A percentile compares a stretch with the other conserved stretches of the same genome.
phyloP scores from a whole-genome alignment of 2,329 filamentous ascomycete genomes.

The Diplodia mutila region DNA sequence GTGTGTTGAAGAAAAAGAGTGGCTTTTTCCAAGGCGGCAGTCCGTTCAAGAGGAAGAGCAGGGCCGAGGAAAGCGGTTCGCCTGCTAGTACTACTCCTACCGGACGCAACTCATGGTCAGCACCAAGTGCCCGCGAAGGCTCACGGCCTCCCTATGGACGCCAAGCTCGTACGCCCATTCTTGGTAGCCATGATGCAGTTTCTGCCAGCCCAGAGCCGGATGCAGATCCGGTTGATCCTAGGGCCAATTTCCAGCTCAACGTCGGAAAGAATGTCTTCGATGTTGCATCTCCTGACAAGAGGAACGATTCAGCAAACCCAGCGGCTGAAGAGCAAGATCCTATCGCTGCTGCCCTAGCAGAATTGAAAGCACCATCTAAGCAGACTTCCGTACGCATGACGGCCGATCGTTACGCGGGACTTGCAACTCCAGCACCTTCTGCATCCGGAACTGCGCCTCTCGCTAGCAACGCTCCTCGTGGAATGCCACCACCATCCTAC shows the following conservation, averaged over 20 bases:
- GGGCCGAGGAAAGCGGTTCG: slow-evolving; percentile 69
- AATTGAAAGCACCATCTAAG: slow-evolving; percentile 86
- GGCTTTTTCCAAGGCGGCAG: slow-evolving; percentile 93
- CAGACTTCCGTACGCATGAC: slow-evolving; percentile 81
- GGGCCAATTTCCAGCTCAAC: slow-evolving; percentile 90
- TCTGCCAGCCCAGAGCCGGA: slow-evolving; percentile 42
- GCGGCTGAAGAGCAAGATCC: slow-evolving; percentile 71
- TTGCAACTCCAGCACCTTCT: slow-evolving; percentile 57
- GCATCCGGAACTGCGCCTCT: slow-evolving; percentile 31
- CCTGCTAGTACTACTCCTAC: slow-evolving; percentile 46
- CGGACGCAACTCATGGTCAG: slow-evolving; percentile 59
- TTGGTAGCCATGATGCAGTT: slow-evolving; percentile 31
- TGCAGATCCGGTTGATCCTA: slow-evolving; percentile 82
- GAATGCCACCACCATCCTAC: slow-evolving; percentile 86
- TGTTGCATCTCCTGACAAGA: slow-evolving; percentile 73
- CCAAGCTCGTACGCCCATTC: slow-evolving; percentile 34
- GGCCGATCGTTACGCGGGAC: slow-evolving; percentile 94
- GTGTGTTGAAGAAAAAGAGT: slow-evolving; percentile 71
- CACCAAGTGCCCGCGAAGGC: slow-evolving; percentile 41
- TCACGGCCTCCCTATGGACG: slow-evolving; percentile 48
- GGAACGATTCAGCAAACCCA: slow-evolving; percentile 44
- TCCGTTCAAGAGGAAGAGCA: slow-evolving; percentile 91
- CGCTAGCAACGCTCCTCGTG: slow-evolving; percentile 59
- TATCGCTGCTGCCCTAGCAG: slow-evolving; percentile 88
- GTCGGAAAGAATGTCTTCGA: slow-evolving; percentile 96